Evolutionary conservation across 306 rosid genomes (phyloP).

Genomic region (Fagus sylvatica): DNA sequence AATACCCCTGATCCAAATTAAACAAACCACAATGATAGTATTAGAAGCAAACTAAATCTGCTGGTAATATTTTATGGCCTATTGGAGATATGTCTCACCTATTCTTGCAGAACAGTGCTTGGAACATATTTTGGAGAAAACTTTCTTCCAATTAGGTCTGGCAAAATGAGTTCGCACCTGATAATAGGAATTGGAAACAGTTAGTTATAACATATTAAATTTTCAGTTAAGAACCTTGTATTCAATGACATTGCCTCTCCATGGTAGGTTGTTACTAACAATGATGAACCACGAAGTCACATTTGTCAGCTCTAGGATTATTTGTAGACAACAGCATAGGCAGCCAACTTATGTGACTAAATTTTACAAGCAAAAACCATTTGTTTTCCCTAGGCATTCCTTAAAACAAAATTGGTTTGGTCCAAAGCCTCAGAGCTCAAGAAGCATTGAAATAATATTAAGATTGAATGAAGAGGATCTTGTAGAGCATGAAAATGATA

Average conservation of each 20-base stretch:
- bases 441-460: background rate
- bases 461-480: conserved; percentile 12
- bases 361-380: too few relatives aligned
- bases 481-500: background rate
- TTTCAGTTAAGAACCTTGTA: background rate
- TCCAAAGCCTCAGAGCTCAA: too few relatives aligned
- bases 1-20: conserved; percentile 70
- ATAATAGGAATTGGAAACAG: background rate
- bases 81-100: conserved; percentile 51
- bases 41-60: conserved; percentile 4
- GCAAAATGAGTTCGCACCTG: conserved; percentile 99
- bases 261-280: too few relatives aligned
- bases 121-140: conserved; percentile 81
- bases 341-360: background rate
- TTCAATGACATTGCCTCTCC: too few relatives aligned
- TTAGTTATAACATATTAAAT: background rate
- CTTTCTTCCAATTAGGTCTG: conserved; percentile 99
- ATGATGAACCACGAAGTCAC: too few relatives aligned
- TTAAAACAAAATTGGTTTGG: too few relatives aligned
- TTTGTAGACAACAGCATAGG: background rate
- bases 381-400: too few relatives aligned
- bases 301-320: background rate
- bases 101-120: conserved; percentile 88
- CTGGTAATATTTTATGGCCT: background rate
- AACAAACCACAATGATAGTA: conserved; percentile 25